Base-by-base conservation (phyloP, 176 grass and related monocot species). In the Olyra latifolia region DNA sequence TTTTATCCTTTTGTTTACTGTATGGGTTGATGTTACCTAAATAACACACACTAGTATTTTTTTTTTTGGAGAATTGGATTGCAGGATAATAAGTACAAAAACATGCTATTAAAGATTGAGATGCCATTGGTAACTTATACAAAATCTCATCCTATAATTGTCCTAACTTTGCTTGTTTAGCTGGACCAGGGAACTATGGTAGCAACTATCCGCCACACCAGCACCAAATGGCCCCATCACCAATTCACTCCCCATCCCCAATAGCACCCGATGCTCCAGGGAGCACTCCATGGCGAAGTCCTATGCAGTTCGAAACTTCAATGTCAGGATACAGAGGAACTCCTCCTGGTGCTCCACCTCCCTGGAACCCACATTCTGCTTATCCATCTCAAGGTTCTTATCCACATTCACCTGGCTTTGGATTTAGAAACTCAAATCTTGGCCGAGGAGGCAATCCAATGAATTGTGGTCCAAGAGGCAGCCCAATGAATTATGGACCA, bases 291-390 rank as follows among this genome's bases (percentile, higher is more conserved):
- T 81, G 82, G 82, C 79, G 10, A 80, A 46, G 38, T 65, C 77
- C 82, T 71, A 66, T 71, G 64, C 82, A 71, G 29, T 85, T 72
- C 71, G 77, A 81, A 65, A 69, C 74, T 85, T 82, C 77, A 20
- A 81, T 77, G 72, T 50, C 71, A 81, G 87, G 72, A 89, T 80
- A 81, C 62, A n/a, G 52, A 81, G 82, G 71, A 71, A 35, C 39
- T 50, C 77, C 52, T 82, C 80, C 41, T 57, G 56, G 47, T 23
- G 38, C 54, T 75, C 71, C 77, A 66, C 82, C 71, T 49, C 74
- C 52, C 53, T 89, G 82, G 82, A 73, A 43, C 39, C 66, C 56
- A 72, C 64, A 85, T 81, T 80, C 39, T 76, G 56, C 55, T 57
- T 38, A 63, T 71, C 77, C 56, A 64, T 47, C 46, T 66, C 72